phyloP scores from a whole-genome alignment of 2,329 filamentous ascomycete genomes.

The Fusarium vanettenii region DNA sequence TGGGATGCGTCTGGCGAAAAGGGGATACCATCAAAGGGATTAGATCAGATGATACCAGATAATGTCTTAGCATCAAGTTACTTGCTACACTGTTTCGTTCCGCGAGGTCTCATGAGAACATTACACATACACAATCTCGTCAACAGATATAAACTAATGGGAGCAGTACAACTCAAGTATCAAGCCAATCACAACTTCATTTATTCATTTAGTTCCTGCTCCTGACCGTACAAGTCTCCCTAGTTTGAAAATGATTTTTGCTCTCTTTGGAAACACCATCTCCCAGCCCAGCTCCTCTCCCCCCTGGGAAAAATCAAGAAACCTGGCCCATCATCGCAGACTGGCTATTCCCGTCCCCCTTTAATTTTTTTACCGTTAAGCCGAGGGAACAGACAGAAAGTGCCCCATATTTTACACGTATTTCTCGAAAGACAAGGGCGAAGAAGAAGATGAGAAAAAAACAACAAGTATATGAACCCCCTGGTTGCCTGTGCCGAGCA shows the following conservation, averaged over 20 bases:
- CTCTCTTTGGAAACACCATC: conserved; percentile 21
- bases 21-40: conserved; percentile 9
- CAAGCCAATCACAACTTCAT: conserved; percentile 40
- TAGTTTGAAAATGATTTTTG: conserved; percentile 8
- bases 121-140: background rate
- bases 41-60: conserved; percentile 1
- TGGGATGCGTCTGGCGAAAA: conserved; percentile 12
- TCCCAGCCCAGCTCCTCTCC: conserved; percentile 27
- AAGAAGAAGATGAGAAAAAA: conserved; percentile 30
- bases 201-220: conserved; percentile 43
- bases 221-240: conserved; percentile 23
- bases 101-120: background rate
- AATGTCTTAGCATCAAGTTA: background rate
- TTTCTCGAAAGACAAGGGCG: conserved; percentile 31
- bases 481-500: conserved; percentile 20
- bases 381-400: conserved; percentile 26
- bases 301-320: conserved; percentile 14
- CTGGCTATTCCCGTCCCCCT: conserved; percentile 3
- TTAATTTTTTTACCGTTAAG: conserved; percentile 1
- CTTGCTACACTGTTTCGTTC: conserved; percentile 5
- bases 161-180: background rate
- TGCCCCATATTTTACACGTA: conserved; percentile 38
- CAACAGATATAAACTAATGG: background rate
- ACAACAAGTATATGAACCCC: conserved; percentile 24
- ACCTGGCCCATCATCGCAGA: conserved; percentile 11